A percentile compares a stretch with the other conserved stretches of the same genome.
Evolutionary conservation across 2,329 filamentous ascomycete species (phyloP).

Genomic region (Neocatenulostroma microsporum): DNA sequence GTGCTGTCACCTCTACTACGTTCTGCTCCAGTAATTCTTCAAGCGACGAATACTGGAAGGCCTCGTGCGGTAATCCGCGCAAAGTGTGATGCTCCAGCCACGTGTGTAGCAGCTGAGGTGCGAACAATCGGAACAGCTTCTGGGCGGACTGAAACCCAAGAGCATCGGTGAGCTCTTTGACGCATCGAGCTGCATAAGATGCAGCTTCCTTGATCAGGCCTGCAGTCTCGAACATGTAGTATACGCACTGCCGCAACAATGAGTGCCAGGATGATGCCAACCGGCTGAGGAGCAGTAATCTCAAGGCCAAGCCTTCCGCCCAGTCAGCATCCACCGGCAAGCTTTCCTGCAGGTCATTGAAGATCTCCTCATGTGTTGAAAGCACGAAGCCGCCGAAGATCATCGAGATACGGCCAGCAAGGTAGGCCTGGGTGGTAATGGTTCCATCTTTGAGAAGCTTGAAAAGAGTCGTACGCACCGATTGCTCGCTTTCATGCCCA

Average conservation of each 20-base stretch:
- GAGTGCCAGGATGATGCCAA: slow-evolving; percentile 81
- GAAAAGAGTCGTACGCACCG: slow-evolving; percentile 64
- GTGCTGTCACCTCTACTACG: slow-evolving; percentile 68
- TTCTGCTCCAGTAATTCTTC: slow-evolving; percentile 61
- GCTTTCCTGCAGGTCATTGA: slow-evolving; percentile 71
- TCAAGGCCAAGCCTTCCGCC: slow-evolving; percentile 75
- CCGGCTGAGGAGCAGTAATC: slow-evolving; percentile 66
- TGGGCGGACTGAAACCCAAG: slow-evolving; percentile 59
- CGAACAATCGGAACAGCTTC: slow-evolving; percentile 73
- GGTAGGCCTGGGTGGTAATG: slow-evolving; percentile 66
- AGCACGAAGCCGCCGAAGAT: slow-evolving; percentile 80
- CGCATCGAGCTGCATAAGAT: slow-evolving; percentile 64
- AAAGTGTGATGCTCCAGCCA: slow-evolving; percentile 67
- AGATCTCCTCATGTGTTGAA: slow-evolving; percentile 72
- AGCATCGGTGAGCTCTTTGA: slow-evolving; percentile 56
- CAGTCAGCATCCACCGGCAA: slow-evolving; percentile 66
- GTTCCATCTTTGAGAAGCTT: slow-evolving; percentile 59
- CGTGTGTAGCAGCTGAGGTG: slow-evolving; percentile 81
- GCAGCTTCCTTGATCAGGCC: slow-evolving; percentile 59
- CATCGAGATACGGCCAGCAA: slow-evolving; percentile 60
- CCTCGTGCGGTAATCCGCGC: slow-evolving; percentile 68
- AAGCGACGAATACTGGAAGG: slow-evolving; percentile 70
- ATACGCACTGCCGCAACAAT: slow-evolving; percentile 75
- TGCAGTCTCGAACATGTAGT: slow-evolving; percentile 88
- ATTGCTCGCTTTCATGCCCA: slow-evolving; percentile 49